These are phyloP conservation scores for Pichia sp. DNA, from an alignment of 1,139 yeast species.

Conservation along the genomic window DNA sequence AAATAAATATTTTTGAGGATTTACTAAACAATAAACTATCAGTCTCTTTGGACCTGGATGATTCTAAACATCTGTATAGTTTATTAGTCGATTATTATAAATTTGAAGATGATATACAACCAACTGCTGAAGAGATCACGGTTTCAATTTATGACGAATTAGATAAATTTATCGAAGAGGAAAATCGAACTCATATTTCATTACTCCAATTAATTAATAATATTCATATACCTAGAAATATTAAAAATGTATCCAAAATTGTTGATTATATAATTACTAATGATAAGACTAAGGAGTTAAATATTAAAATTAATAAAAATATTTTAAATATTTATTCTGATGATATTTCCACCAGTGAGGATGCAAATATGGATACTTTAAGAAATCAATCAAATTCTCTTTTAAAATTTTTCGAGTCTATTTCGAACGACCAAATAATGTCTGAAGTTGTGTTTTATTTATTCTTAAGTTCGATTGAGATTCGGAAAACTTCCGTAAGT, in stretches of 20 bases:
- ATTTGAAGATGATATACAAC: background rate
- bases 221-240: conserved; percentile 10
- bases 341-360: background rate
- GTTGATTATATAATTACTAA: conserved; percentile 42
- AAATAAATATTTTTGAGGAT: no score
- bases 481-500: conserved; percentile 6
- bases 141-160: conserved; percentile 5
- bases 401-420: conserved; percentile 3
- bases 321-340: background rate
- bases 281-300: conserved; percentile 4
- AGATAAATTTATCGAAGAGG: conserved; percentile 2
- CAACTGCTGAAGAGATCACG: conserved; percentile 6
- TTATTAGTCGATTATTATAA: background rate
- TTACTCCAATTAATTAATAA: conserved; percentile 4
- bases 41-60: no score
- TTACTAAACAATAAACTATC: no score
- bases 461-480: conserved; percentile 8
- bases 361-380: background rate
- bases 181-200: background rate
- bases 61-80: background rate
- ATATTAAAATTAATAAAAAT: background rate
- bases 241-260: conserved; percentile 9
- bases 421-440: background rate
- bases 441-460: conserved; percentile 8
- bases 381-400: background rate